Conservation (phyloP, 1,139 yeast species). For the Spathaspora sp. region DNA sequence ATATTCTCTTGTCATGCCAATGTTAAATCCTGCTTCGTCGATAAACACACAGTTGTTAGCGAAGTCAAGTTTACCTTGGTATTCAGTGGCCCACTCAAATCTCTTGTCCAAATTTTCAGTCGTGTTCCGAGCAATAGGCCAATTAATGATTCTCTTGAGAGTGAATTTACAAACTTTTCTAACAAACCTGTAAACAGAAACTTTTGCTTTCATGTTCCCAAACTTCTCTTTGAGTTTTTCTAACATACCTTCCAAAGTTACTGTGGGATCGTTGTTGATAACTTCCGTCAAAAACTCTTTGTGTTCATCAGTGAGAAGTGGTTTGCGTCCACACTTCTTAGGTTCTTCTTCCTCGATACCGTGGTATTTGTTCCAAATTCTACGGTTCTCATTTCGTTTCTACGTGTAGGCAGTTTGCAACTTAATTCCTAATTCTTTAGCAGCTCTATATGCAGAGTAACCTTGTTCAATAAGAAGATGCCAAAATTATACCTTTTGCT, state of each 20-base stretch:
- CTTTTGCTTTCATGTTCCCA: not conserved
- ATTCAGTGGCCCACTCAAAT: slow-evolving; percentile 4
- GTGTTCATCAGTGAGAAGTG: not conserved
- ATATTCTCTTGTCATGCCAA: too few species aligned
- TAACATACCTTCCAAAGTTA: not conserved
- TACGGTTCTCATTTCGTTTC: slow-evolving; percentile 3
- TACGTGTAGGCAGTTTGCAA: slow-evolving; percentile 7
- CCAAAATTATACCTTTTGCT: slow-evolving; percentile 1
- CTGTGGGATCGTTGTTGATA: not conserved
- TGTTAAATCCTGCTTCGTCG: too few species aligned
- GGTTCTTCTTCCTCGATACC: not conserved
- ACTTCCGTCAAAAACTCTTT: not conserved
- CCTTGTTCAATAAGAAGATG: slow-evolving; percentile 3
- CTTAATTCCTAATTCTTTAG: not conserved
- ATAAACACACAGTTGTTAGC: slow-evolving; percentile 12
- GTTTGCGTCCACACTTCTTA: not conserved
- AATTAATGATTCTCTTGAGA: slow-evolving; percentile 4
- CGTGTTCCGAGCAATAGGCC: slow-evolving; percentile 3
- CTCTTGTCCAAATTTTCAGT: slow-evolving; percentile 1
- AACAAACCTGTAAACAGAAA: not conserved
- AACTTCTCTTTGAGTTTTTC: not conserved
- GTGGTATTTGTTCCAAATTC: not conserved
- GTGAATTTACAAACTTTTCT: slow-evolving; percentile 2
- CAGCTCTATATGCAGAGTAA: slow-evolving; percentile 3
- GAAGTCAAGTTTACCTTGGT: slow-evolving; percentile 5